Percentiles rank a stretch among this genome's conserved stretches.
These are phyloP conservation scores for Leishmania braziliensis DNA, from an alignment of 208 protist genomes.

Conservation along the genomic window DNA sequence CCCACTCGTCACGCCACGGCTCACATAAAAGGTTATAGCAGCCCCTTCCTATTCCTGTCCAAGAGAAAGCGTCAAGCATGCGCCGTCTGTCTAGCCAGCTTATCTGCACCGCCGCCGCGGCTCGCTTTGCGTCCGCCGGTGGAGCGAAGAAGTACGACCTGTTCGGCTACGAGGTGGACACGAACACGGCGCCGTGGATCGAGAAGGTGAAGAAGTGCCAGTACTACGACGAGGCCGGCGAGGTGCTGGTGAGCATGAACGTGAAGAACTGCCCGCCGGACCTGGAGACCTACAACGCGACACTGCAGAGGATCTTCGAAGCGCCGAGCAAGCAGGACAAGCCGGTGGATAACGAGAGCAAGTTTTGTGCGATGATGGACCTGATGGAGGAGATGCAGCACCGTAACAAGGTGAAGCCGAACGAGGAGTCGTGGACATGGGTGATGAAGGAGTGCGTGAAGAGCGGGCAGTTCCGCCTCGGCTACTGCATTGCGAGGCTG, in stretches of 20 bases:
- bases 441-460: constrained; percentile 86
- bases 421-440: constrained; percentile 87
- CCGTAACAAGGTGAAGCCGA: constrained; percentile 87
- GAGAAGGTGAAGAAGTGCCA: constrained; percentile 82
- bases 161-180: constrained; percentile 89
- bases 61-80: constrained; percentile 35
- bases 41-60: neutral
- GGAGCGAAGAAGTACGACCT: constrained; percentile 85
- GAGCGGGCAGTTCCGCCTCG: constrained; percentile 84
- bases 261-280: constrained; percentile 91
- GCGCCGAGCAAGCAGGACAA: constrained; percentile 68
- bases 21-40: neutral
- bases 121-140: constrained; percentile 45
- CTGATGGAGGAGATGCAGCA: constrained; percentile 90
- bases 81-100: constrained; percentile 69
- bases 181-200: constrained; percentile 85
- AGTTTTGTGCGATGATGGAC: constrained; percentile 92
- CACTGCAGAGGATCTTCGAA: constrained; percentile 83
- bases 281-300: constrained; percentile 87
- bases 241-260: constrained; percentile 91
- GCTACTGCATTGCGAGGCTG: constrained; percentile 75
- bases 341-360: constrained; percentile 82
- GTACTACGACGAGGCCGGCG: constrained; percentile 89
- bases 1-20: neutral
- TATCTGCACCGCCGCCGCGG: constrained; percentile 56